Evolutionary conservation across 163 green algal genomes (phyloP).

Genomic region (Scenedesmus sp.): DNA sequence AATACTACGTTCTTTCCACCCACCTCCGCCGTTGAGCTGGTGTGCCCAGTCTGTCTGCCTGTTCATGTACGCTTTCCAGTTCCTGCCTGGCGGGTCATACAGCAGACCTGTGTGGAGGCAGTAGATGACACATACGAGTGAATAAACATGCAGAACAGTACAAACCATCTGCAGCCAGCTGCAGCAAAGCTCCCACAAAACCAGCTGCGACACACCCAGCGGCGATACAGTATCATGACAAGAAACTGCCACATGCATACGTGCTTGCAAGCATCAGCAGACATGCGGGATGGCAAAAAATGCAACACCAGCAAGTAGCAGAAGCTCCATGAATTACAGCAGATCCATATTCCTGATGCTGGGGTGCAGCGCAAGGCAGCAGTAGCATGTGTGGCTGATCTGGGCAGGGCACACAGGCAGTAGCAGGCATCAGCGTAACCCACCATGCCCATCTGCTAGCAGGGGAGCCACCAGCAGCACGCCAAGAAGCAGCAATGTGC

Average conservation of each 20-base stretch:
- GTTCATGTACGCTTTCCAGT: conserved; percentile 36
- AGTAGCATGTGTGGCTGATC: neutral
- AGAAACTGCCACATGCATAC: no score
- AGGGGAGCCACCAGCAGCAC: neutral
- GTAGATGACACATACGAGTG: neutral
- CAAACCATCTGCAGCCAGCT: neutral
- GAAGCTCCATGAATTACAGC: no score
- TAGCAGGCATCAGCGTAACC: neutral
- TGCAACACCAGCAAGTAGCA: no score
- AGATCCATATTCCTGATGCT: neutral
- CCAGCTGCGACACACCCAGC: no score
- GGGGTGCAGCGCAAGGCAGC: neutral
- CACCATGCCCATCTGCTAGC: neutral
- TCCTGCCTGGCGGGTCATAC: conserved; percentile 29
- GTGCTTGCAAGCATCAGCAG: no score
- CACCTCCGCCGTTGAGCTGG: conserved; percentile 29
- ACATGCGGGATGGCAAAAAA: no score
- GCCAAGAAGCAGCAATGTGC: neutral
- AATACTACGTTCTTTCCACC: neutral
- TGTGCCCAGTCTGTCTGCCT: neutral
- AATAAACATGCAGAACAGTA: neutral
- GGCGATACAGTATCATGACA: no score
- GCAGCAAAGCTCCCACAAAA: neutral
- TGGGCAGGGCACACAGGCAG: neutral
- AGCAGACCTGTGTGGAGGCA: neutral